phyloP scores from a whole-genome alignment of 176 grass and related monocot genomes.

The Carex scoparia region DNA sequence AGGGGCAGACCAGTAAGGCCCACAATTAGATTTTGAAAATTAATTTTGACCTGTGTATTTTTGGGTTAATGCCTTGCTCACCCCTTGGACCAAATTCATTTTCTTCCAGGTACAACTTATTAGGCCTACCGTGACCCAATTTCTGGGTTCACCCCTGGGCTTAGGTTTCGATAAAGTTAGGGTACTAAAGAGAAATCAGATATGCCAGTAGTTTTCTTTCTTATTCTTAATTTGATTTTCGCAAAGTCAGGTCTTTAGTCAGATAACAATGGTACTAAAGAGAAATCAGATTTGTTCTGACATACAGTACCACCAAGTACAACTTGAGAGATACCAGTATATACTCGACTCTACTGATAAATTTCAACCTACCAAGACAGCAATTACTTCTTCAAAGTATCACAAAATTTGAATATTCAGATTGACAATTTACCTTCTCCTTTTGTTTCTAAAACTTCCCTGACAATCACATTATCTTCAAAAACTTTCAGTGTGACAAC shows the following conservation, averaged over 20 bases:
- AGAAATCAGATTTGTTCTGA: too few species aligned
- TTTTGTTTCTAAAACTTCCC: slow-evolving; percentile 22
- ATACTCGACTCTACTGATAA: background rate
- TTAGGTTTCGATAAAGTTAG: background rate
- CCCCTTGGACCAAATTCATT: too few species aligned
- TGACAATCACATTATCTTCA: slow-evolving; percentile 34
- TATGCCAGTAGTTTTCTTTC: background rate
- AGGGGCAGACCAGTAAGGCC: too few species aligned
- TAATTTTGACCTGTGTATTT: too few species aligned
- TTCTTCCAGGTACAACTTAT: too few species aligned
- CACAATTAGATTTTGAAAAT: too few species aligned
- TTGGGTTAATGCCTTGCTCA: too few species aligned
- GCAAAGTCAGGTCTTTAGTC: background rate
- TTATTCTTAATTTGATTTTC: background rate
- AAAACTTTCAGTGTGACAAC: slow-evolving; percentile 34
- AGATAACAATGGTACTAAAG: background rate
- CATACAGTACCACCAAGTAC: background rate
- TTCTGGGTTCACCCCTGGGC: background rate
- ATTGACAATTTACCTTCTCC: slow-evolving; percentile 18
- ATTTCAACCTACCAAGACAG: background rate
- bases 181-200: background rate
- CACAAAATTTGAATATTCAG: background rate
- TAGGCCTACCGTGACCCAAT: too few species aligned
- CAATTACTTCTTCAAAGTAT: background rate
- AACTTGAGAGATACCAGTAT: background rate